phyloP scores from a whole-genome alignment of 495 filamentous ascomycete genomes.

The Aspergillus ostianus region DNA sequence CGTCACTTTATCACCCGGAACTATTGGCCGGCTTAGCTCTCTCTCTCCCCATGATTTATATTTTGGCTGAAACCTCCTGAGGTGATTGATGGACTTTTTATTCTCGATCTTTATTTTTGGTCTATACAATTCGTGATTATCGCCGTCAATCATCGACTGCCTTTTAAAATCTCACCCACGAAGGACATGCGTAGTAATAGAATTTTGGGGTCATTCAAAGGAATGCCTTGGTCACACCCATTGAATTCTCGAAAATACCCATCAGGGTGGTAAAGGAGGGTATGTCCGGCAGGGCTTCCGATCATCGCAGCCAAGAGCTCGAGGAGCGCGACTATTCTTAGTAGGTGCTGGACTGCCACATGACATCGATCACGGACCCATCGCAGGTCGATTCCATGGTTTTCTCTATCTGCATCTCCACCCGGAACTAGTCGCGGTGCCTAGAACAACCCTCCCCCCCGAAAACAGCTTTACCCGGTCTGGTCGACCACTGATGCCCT shows the following conservation, averaged over 20 bases:
- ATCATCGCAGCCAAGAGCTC: slow-evolving; percentile 1
- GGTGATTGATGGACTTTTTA: neutral
- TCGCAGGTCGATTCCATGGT: slow-evolving; percentile 13
- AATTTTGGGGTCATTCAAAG: too few species aligned
- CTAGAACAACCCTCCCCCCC: slow-evolving; percentile 9
- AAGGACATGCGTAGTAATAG: too few species aligned
- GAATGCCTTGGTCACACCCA: too few species aligned
- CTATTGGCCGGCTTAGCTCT: too few species aligned
- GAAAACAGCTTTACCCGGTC: slow-evolving; percentile 6
- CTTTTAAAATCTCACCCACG: too few species aligned
- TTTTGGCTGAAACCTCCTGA: neutral
- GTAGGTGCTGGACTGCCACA: slow-evolving; percentile 13
- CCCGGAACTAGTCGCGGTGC: slow-evolving; percentile 10
- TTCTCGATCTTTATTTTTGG: neutral
- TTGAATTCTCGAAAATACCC: neutral
- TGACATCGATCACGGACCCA: slow-evolving; percentile 17
- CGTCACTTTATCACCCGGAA: neutral
- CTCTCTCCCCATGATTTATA: too few species aligned
- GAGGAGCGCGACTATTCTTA: slow-evolving; percentile 13
- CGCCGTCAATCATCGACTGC: too few species aligned
- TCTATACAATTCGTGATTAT: neutral
- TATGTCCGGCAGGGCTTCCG: slow-evolving; percentile 13
- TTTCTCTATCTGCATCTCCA: slow-evolving; percentile 11
- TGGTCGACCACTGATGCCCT: neutral
- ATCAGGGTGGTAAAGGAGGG: neutral